These are phyloP conservation scores for Chrysoporthe puriensis DNA, from an alignment of 2,329 filamentous ascomycete species.

Conservation along the genomic window DNA sequence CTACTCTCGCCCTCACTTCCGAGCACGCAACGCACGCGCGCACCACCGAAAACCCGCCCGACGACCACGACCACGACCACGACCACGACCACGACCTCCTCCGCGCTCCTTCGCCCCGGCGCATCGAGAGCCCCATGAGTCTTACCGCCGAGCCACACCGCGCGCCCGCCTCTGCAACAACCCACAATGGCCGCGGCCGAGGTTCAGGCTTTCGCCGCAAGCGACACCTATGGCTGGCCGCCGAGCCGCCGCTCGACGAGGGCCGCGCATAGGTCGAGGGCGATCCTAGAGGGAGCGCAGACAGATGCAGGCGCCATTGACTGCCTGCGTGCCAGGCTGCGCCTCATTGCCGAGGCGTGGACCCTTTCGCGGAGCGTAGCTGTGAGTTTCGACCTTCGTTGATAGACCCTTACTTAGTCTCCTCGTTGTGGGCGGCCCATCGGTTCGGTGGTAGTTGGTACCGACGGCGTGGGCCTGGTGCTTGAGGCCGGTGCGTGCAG, in stretches of 20 bases:
- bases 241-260: slow-evolving; percentile 38
- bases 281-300: slow-evolving; percentile 38
- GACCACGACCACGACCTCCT: neutral
- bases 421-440: neutral
- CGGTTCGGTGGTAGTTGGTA: neutral
- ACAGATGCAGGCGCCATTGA: slow-evolving; percentile 10
- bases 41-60: no score
- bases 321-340: slow-evolving; percentile 40
- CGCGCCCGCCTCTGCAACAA: slow-evolving; percentile 44
- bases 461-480: slow-evolving; percentile 11
- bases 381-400: slow-evolving; percentile 36
- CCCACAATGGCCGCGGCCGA: slow-evolving; percentile 59
- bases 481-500: slow-evolving; percentile 9
- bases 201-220: slow-evolving; percentile 49
- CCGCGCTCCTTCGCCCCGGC: slow-evolving; percentile 24
- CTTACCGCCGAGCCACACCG: slow-evolving; percentile 44
- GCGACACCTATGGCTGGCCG: slow-evolving; percentile 42
- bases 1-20: neutral
- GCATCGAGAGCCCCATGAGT: slow-evolving; percentile 49
- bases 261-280: slow-evolving; percentile 37
- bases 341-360: slow-evolving; percentile 48
- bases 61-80: neutral
- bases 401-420: neutral
- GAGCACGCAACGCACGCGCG: neutral
- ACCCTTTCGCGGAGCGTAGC: slow-evolving; percentile 36